Percentiles rank a stretch among this genome's conserved stretches.
phyloP scores from a whole-genome alignment of 2,329 filamentous ascomycete species.

The Blastomyces silverae region DNA sequence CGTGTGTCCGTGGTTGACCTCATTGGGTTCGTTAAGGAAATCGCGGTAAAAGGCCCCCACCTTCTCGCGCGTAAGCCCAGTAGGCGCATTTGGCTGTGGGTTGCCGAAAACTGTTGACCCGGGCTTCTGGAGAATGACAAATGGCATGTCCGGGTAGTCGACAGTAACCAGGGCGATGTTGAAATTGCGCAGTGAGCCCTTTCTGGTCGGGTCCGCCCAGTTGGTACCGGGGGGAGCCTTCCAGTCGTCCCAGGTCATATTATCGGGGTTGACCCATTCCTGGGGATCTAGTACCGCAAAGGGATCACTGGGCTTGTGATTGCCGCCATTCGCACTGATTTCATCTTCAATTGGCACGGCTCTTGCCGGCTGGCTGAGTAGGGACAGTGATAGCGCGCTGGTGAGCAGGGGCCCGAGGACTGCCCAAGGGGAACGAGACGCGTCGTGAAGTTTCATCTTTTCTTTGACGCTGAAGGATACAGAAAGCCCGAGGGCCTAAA shows the following conservation, averaged over 20 bases:
- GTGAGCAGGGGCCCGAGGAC: conserved; percentile 15
- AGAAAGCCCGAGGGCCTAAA: neutral
- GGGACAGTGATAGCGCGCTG: conserved; percentile 15
- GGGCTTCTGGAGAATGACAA: conserved; percentile 17
- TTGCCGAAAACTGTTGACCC: conserved; percentile 19
- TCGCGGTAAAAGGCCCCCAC: conserved; percentile 20
- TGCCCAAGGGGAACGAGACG: neutral
- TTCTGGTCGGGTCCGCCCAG: conserved; percentile 19
- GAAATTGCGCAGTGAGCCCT: conserved; percentile 21
- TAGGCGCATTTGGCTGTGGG: conserved; percentile 18
- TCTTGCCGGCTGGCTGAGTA: conserved; percentile 16
- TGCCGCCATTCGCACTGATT: neutral
- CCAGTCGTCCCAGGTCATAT: conserved; percentile 22
- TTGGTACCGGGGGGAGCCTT: conserved; percentile 19
- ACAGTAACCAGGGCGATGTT: conserved; percentile 22
- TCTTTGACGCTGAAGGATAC: neutral
- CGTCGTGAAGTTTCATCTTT: conserved; percentile 17
- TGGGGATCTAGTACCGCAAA: conserved; percentile 21
- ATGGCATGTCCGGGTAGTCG: conserved; percentile 19
- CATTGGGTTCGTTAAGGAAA: conserved; percentile 21
- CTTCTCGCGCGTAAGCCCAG: conserved; percentile 18
- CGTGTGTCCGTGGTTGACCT: conserved; percentile 20
- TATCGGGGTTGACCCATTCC: conserved; percentile 22
- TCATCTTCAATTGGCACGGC: conserved; percentile 9
- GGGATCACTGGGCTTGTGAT: conserved; percentile 13